A percentile compares a stretch with the other conserved stretches of the same genome.
These are phyloP conservation scores for Colletotrichum tropicale DNA, from an alignment of 2,329 filamentous ascomycete genomes.

Conservation along the genomic window DNA sequence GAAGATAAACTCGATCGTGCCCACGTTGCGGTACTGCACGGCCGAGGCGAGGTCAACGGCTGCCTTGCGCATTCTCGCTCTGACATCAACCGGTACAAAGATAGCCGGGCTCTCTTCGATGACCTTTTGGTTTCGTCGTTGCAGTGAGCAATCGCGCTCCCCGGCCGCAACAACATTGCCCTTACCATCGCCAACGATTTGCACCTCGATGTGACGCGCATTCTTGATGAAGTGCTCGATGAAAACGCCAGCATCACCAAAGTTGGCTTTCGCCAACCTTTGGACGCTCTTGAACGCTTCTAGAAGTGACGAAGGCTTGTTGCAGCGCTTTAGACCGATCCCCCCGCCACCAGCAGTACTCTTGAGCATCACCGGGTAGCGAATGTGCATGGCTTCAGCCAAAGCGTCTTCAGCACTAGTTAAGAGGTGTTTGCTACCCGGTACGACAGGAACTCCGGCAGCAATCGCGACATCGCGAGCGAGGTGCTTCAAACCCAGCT, in stretches of 20 bases:
- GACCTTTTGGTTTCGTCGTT: slow-evolving; percentile 56
- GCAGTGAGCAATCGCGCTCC: slow-evolving; percentile 56
- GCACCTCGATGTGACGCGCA: slow-evolving; percentile 53
- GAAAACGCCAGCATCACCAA: slow-evolving; percentile 44
- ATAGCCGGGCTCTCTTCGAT: slow-evolving; percentile 50
- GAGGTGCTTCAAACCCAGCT: slow-evolving; percentile 41
- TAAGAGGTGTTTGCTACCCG: slow-evolving; percentile 33
- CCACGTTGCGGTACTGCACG: slow-evolving; percentile 44
- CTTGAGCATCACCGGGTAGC: slow-evolving; percentile 50
- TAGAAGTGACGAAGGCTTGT: slow-evolving; percentile 31
- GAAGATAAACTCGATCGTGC: slow-evolving; percentile 51
- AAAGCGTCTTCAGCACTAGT: slow-evolving; percentile 30
- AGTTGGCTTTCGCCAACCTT: slow-evolving; percentile 42
- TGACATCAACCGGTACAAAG: slow-evolving; percentile 32
- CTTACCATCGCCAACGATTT: slow-evolving; percentile 50
- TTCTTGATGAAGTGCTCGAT: slow-evolving; percentile 45
- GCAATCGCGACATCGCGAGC: slow-evolving; percentile 36
- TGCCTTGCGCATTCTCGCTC: slow-evolving; percentile 38
- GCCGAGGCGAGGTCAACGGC: slow-evolving; percentile 38
- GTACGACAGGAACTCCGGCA: slow-evolving; percentile 36
- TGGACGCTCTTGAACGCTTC: slow-evolving; percentile 40
- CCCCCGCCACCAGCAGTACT: slow-evolving; percentile 53
- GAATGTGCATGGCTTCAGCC: slow-evolving; percentile 29
- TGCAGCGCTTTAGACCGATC: slow-evolving; percentile 44
- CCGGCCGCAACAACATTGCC: slow-evolving; percentile 44